phyloP scores from a whole-genome alignment of 768 basidiomycete genomes.

The Sporobolomyces roseus region DNA sequence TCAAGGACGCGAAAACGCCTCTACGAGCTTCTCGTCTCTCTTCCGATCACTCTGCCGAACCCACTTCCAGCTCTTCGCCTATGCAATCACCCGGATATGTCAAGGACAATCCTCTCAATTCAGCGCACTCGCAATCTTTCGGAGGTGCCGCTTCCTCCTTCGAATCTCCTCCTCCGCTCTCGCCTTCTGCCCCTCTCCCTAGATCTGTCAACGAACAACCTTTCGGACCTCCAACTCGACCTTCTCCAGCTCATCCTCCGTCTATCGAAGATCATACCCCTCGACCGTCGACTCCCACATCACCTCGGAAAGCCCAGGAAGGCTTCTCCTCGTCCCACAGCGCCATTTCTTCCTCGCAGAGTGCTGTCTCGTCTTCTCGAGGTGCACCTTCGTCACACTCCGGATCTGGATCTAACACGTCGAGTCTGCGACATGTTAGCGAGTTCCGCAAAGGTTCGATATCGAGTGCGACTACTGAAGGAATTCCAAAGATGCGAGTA shows the following conservation, averaged over 20 bases:
- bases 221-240: neutral
- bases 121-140: neutral
- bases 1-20: slow-evolving; percentile 9
- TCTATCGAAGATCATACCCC: slow-evolving; percentile 2
- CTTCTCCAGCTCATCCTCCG: neutral
- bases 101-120: too few species aligned
- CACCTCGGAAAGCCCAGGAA: neutral
- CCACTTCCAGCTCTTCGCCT: neutral
- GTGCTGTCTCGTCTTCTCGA: slow-evolving; percentile 3
- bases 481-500: slow-evolving; percentile 51
- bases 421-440: slow-evolving; percentile 25
- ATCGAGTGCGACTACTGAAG: neutral
- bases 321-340: neutral
- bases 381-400: neutral
- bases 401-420: neutral
- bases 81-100: too few species aligned
- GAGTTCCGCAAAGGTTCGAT: slow-evolving; percentile 18
- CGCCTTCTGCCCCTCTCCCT: too few species aligned
- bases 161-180: too few species aligned
- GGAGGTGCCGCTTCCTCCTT: too few species aligned
- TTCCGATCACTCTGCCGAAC: slow-evolving; percentile 1
- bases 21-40: slow-evolving; percentile 12
- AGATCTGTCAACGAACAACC: neutral
- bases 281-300: slow-evolving; percentile 6
- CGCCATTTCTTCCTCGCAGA: neutral